These are phyloP conservation scores for Chrysanthemum makinoi DNA, from an alignment of 129 eudicot genomes.

Conservation along the genomic window DNA sequence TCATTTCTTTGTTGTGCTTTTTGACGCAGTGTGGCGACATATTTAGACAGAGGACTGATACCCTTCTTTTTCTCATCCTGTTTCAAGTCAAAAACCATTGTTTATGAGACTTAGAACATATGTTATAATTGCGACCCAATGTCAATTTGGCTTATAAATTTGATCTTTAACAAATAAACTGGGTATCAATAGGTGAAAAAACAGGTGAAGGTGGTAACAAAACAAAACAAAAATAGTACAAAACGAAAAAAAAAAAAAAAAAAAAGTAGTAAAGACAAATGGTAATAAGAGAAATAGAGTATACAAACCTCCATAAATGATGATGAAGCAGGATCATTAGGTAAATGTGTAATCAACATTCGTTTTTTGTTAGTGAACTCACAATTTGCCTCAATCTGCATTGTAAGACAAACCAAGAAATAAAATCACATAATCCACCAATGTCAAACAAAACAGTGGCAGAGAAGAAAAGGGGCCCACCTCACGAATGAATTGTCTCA, in stretches of 20 bases:
- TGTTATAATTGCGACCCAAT: not conserved
- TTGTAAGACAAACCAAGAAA: slow-evolving; percentile 13
- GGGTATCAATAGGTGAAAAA: not conserved
- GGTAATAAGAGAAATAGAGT: not conserved
- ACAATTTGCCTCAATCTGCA: slow-evolving; percentile 83
- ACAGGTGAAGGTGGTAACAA: not conserved
- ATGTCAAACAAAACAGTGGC: slow-evolving; percentile 8
- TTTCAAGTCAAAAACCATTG: slow-evolving; percentile 7
- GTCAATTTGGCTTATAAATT: too few species aligned
- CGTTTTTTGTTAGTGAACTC: slow-evolving; percentile 70
- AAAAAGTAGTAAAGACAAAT: too few species aligned
- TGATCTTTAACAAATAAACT: too few species aligned
- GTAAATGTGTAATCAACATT: slow-evolving; percentile 49
- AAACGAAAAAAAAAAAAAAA: not conserved
- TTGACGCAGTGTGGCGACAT: slow-evolving; percentile 56
- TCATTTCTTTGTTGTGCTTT: slow-evolving; percentile 63
- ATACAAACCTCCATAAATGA: slow-evolving; percentile 78
- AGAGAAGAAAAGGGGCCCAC: slow-evolving; percentile 26
- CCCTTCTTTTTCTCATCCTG: slow-evolving; percentile 66
- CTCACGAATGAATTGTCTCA: slow-evolving; percentile 76
- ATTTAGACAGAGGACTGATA: slow-evolving; percentile 59
- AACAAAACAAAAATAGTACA: not conserved
- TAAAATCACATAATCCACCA: slow-evolving; percentile 5
- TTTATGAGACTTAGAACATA: slow-evolving; percentile 4
- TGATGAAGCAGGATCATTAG: slow-evolving; percentile 72